Evolutionary conservation across 225 moss, liverwort and hornwort species (phyloP).

Genomic region (Pseudoscleropodium purum): DNA sequence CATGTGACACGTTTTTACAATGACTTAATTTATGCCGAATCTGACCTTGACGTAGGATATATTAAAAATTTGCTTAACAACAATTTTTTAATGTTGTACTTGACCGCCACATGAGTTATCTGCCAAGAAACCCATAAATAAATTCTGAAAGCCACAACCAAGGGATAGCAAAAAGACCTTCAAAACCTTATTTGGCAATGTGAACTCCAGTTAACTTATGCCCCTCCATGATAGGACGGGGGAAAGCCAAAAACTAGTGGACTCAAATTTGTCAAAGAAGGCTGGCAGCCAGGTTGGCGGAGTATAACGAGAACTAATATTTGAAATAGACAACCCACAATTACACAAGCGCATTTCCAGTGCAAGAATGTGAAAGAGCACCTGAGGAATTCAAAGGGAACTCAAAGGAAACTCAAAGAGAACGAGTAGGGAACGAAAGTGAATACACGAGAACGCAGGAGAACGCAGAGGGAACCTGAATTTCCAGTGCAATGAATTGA

Average conservation of each 20-base stretch:
- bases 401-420: not conserved
- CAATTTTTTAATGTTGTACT: not conserved
- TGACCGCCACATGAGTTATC: not conserved
- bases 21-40: no score
- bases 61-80: no score
- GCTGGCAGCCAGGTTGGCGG: slow-evolving; percentile 10
- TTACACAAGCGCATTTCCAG: not conserved
- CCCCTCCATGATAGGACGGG: not conserved
- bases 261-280: not conserved
- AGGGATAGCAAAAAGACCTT: not conserved
- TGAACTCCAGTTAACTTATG: not conserved
- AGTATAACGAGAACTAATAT: not conserved
- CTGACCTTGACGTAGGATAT: no score
- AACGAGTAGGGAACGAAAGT: not conserved
- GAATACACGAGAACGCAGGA: not conserved
- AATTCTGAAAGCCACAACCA: not conserved
- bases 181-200: not conserved
- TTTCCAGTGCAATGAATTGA: not conserved
- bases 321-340: not conserved
- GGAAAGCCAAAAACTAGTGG: not conserved
- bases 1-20: no score
- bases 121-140: not conserved
- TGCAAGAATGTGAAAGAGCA: not conserved
- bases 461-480: no score
- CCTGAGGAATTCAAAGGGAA: not conserved